phyloP scores from a whole-genome alignment of 345 rosid genomes.

The Camelina neglecta region DNA sequence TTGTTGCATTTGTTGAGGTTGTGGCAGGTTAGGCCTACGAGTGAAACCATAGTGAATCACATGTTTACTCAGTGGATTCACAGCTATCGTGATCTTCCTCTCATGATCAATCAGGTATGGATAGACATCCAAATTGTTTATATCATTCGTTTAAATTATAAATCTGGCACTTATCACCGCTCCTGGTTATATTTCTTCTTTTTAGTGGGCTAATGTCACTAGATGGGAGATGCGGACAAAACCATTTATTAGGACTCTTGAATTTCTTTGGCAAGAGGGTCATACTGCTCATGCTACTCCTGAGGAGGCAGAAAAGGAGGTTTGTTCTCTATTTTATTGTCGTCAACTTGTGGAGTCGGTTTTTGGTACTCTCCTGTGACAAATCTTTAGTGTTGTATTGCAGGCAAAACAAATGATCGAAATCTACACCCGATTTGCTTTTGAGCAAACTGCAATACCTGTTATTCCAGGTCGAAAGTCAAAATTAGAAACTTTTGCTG shows the following conservation, averaged over 20 bases:
- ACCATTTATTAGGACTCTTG: constrained; percentile 94
- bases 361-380: constrained; percentile 14
- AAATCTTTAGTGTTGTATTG: constrained; percentile 29
- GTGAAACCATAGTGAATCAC: constrained; percentile 95
- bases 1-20: constrained; percentile 75
- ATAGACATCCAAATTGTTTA: background rate
- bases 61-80: constrained; percentile 99
- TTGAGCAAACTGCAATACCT: constrained; percentile 94
- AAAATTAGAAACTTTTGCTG: constrained; percentile 87
- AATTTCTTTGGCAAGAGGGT: constrained; percentile 98
- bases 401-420: constrained; percentile 94
- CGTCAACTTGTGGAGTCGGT: background rate
- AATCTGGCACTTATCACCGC: background rate
- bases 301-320: constrained; percentile 96
- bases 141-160: constrained; percentile 3
- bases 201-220: constrained; percentile 95
- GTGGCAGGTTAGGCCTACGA: constrained; percentile 97
- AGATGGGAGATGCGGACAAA: constrained; percentile 97
- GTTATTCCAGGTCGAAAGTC: constrained; percentile 92
- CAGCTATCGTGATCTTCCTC: constrained; percentile 94
- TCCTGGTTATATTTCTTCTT: background rate
- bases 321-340: constrained; percentile 36
- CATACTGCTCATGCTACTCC: constrained; percentile 92
- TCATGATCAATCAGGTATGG: constrained; percentile 86
- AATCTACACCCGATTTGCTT: constrained; percentile 85